These are phyloP conservation scores for Dendrocalamus sinicus DNA, from an alignment of 176 grass and related monocot genomes.

Conservation along the genomic window DNA sequence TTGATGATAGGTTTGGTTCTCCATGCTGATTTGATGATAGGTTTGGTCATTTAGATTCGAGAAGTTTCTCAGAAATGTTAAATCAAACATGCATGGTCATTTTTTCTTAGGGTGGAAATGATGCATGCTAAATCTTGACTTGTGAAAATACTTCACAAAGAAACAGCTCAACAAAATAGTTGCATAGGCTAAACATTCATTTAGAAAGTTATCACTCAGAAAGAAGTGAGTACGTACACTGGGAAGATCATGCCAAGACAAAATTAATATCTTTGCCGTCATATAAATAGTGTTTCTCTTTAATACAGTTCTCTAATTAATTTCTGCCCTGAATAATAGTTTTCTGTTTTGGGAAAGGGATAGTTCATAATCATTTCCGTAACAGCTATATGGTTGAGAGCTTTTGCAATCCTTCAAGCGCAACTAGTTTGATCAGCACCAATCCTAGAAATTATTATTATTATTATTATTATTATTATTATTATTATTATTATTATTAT, in stretches of 20 bases:
- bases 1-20: background rate
- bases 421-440: background rate
- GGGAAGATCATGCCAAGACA: background rate
- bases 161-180: background rate
- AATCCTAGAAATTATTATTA: background rate
- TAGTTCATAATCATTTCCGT: background rate
- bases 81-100: background rate
- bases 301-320: background rate
- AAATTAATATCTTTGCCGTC: background rate
- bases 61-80: background rate
- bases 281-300: conserved; percentile 9
- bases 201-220: background rate
- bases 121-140: background rate
- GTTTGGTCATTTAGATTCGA: background rate
- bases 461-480: too few relatives aligned
- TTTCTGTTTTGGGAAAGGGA: background rate
- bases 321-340: background rate
- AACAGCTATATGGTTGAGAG: background rate
- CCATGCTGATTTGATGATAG: background rate
- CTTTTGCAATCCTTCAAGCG: background rate
- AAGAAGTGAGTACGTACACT: background rate
- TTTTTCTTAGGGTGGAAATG: background rate
- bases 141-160: background rate
- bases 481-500: background rate
- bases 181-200: background rate